Evolutionary conservation across 106 monocot species (phyloP).

Genomic region (Acanthochlamys bracteata): DNA sequence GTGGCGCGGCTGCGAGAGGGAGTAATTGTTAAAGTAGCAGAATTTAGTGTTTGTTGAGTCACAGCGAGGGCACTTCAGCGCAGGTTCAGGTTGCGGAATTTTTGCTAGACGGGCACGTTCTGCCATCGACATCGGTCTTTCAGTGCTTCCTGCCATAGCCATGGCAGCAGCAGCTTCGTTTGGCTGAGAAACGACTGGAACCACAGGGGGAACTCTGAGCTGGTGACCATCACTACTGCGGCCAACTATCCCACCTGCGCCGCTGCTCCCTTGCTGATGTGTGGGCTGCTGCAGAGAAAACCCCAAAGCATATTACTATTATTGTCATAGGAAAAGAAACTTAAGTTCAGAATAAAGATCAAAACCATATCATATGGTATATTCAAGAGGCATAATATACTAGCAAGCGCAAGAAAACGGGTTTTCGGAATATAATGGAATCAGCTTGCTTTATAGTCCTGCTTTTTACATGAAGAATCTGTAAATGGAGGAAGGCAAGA

Average conservation of each 20-base stretch:
- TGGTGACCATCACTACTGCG: no score
- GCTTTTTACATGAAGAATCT: constrained; percentile 8
- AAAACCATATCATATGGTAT: constrained; percentile 10
- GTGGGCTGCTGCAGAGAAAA: constrained; percentile 10
- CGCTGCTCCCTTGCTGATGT: constrained; percentile 15
- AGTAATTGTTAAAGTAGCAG: constrained; percentile 63
- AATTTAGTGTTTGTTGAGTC: constrained; percentile 57
- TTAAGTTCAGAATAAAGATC: background rate
- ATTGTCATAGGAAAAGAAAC: background rate
- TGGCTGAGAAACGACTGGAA: no score
- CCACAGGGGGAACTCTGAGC: no score
- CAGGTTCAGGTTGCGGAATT: constrained; percentile 46
- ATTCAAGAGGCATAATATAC: constrained; percentile 18
- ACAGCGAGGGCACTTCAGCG: constrained; percentile 43
- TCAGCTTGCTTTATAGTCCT: background rate
- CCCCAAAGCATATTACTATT: background rate
- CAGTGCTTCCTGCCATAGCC: constrained; percentile 1
- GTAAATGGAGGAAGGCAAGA: background rate
- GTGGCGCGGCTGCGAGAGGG: constrained; percentile 43
- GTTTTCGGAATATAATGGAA: constrained; percentile 2
- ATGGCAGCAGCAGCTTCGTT: no score
- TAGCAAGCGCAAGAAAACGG: background rate
- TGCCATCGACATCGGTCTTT: constrained; percentile 29
- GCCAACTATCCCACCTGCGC: background rate
- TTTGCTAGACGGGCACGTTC: constrained; percentile 46